A percentile compares a stretch with the other conserved stretches of the same genome.
Evolutionary conservation across 2,329 filamentous ascomycete genomes (phyloP).

Genomic region (Penicillium psychrosexuale): DNA sequence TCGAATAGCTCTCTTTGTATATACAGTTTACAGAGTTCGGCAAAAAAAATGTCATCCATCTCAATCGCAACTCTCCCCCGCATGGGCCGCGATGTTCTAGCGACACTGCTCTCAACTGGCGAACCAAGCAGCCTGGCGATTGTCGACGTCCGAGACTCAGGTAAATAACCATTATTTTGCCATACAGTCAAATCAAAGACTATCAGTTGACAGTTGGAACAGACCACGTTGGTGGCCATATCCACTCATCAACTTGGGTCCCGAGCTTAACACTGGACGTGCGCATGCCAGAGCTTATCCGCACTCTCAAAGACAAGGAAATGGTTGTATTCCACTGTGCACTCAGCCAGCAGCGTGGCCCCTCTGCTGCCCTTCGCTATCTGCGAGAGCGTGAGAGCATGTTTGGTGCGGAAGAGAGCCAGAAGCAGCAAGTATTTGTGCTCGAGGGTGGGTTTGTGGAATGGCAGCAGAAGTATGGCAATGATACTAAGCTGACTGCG

Average conservation of each 20-base stretch:
- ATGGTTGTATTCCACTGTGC: slow-evolving; percentile 93
- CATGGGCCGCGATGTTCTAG: slow-evolving; percentile 67
- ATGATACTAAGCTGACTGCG: slow-evolving; percentile 77
- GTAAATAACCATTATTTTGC: slow-evolving; percentile 40
- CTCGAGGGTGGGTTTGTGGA: slow-evolving; percentile 79
- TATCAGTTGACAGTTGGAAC: neutral
- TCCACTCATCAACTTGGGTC: slow-evolving; percentile 70
- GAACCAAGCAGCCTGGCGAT: slow-evolving; percentile 59
- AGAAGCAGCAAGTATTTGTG: slow-evolving; percentile 71
- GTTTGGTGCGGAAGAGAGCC: slow-evolving; percentile 41
- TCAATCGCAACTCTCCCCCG: slow-evolving; percentile 63
- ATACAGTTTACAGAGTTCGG: neutral
- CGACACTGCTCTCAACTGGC: slow-evolving; percentile 56
- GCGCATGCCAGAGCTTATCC: slow-evolving; percentile 76
- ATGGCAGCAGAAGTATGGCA: slow-evolving; percentile 81
- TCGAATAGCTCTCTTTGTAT: neutral
- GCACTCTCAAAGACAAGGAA: slow-evolving; percentile 71
- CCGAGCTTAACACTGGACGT: slow-evolving; percentile 71
- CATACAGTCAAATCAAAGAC: neutral
- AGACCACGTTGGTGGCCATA: slow-evolving; percentile 92
- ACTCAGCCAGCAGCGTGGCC: slow-evolving; percentile 85
- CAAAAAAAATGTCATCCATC: slow-evolving; percentile 47
- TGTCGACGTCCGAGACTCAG: slow-evolving; percentile 84
- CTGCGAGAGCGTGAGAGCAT: slow-evolving; percentile 58
- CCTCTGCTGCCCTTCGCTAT: slow-evolving; percentile 77